Evolutionary conservation across 495 filamentous ascomycete genomes (phyloP).

Genomic region (Thozetella sp.): DNA sequence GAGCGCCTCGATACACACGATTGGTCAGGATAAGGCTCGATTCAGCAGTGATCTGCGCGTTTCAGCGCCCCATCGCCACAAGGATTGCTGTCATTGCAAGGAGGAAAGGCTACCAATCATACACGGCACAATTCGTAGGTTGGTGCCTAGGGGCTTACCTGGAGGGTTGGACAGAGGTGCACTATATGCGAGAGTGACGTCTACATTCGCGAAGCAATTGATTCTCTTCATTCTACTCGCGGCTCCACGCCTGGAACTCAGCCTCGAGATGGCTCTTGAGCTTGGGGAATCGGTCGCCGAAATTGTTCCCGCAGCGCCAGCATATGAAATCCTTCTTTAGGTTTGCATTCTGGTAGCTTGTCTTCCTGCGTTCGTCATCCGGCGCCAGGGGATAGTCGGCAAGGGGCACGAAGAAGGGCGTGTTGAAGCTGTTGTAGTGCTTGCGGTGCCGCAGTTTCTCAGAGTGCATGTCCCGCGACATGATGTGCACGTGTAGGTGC

Average conservation of each 20-base stretch:
- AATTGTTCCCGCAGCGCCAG: constrained; percentile 82
- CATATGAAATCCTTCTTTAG: constrained; percentile 68
- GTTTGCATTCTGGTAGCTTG: constrained; percentile 50
- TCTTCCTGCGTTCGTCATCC: constrained; percentile 61
- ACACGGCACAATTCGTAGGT: no score
- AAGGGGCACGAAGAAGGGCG: constrained; percentile 82
- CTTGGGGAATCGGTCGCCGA: constrained; percentile 69
- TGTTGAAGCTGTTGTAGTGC: constrained; percentile 92
- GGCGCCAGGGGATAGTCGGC: constrained; percentile 75
- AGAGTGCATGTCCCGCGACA: constrained; percentile 73
- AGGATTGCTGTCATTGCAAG: no score
- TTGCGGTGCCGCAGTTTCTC: constrained; percentile 74
- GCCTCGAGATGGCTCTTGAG: constrained; percentile 79
- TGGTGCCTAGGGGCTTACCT: no score
- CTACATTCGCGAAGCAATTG: no score
- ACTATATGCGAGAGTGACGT: no score
- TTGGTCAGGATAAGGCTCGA: no score
- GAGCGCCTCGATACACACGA: no score
- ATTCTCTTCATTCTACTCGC: constrained; percentile 49
- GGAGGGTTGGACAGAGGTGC: no score
- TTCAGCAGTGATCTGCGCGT: no score
- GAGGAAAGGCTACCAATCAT: no score
- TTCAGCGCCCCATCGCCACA: no score
- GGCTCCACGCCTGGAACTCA: constrained; percentile 85
- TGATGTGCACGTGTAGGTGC: constrained; percentile 88